These are phyloP conservation scores for Chalaropsis thielavioides DNA, from an alignment of 2,329 filamentous ascomycete genomes.

Conservation along the genomic window DNA sequence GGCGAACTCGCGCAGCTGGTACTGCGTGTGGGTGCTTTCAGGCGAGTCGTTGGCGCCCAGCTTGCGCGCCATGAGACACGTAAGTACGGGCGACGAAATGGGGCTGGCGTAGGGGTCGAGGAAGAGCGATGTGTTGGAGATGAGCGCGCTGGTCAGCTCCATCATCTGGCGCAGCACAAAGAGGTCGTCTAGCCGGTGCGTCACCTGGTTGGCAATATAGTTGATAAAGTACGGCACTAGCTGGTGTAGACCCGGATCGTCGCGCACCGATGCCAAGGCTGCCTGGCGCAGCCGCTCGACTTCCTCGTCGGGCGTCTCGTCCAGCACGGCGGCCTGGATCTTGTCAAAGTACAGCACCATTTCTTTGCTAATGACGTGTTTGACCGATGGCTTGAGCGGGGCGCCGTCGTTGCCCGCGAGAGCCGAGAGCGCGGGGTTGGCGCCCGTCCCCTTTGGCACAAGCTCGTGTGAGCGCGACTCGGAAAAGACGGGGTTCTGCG, in stretches of 20 bases:
- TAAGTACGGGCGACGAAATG: constrained; percentile 76
- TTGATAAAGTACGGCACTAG: constrained; percentile 92
- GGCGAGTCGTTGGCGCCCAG: constrained; percentile 47
- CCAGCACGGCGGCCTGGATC: constrained; percentile 74
- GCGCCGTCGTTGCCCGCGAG: constrained; percentile 36
- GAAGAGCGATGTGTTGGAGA: constrained; percentile 70
- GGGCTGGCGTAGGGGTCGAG: constrained; percentile 45
- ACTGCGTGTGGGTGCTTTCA: constrained; percentile 47
- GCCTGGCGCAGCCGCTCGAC: constrained; percentile 60
- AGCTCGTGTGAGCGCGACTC: constrained; percentile 76
- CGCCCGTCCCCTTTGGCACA: constrained; percentile 75
- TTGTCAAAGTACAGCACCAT: constrained; percentile 95
- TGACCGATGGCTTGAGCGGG: constrained; percentile 76
- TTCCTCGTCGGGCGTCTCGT: constrained; percentile 72
- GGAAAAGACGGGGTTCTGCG: constrained; percentile 81
- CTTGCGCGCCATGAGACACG: constrained; percentile 68
- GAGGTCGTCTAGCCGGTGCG: constrained; percentile 77
- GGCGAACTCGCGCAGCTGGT: constrained; percentile 69
- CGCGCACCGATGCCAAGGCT: constrained; percentile 68
- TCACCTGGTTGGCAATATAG: constrained; percentile 91
- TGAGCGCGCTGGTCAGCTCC: constrained; percentile 70
- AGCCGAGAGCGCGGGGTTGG: constrained; percentile 64
- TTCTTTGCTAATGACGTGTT: constrained; percentile 92
- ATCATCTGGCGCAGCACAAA: constrained; percentile 87
- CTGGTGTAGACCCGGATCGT: constrained; percentile 88